Evolutionary conservation across 2,329 filamentous ascomycete genomes (phyloP).

Genomic region (Leptographium wingfieldii): DNA sequence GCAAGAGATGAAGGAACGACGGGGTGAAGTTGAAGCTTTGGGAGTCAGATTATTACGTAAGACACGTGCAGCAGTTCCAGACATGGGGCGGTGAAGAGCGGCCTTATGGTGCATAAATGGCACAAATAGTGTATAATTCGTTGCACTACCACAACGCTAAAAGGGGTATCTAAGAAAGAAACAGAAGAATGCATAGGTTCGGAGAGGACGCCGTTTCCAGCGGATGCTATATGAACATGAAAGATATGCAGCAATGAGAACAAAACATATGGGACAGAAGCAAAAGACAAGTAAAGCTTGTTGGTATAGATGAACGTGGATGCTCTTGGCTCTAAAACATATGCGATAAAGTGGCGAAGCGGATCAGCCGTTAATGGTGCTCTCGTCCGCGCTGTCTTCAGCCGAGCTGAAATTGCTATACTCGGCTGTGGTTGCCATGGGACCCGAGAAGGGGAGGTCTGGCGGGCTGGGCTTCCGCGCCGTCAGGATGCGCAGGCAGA

Average conservation of each 20-base stretch:
- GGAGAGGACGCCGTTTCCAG: not conserved
- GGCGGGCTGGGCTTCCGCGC: constrained; percentile 34
- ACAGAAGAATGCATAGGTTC: not conserved
- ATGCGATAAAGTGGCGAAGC: too few relatives aligned
- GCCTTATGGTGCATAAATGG: not conserved
- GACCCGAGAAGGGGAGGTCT: constrained; percentile 1
- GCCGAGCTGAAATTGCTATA: not conserved
- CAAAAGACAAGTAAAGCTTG: not conserved
- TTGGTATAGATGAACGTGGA: not conserved
- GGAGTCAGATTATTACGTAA: not conserved
- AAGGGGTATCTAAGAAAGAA: not conserved
- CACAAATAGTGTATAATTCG: not conserved
- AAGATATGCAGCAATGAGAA: not conserved
- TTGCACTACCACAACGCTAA: not conserved
- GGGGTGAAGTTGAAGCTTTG: not conserved
- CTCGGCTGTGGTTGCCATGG: not conserved
- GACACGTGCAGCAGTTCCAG: not conserved
- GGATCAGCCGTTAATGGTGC: constrained; percentile 7
- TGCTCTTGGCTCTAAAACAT: too few relatives aligned
- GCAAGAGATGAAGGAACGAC: not conserved
- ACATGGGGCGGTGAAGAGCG: not conserved
- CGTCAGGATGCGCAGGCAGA: constrained; percentile 35
- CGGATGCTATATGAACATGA: not conserved
- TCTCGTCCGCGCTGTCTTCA: constrained; percentile 6
- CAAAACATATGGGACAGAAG: not conserved